These are phyloP conservation scores for Candolleomyces eurysporus DNA, from an alignment of 768 basidiomycete species.

Conservation along the genomic window DNA sequence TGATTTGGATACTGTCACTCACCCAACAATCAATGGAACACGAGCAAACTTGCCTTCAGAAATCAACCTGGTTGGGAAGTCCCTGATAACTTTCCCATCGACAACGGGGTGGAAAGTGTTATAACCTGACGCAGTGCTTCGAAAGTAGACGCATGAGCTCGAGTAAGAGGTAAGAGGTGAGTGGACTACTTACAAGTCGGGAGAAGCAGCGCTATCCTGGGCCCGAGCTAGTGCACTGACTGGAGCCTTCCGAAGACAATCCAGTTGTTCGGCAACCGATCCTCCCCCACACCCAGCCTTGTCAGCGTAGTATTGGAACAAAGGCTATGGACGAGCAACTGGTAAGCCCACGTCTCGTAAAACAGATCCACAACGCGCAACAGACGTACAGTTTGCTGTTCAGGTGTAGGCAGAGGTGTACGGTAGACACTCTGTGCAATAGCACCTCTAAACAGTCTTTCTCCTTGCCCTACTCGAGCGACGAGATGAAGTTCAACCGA, in stretches of 20 bases:
- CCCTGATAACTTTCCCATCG: constrained; percentile 50
- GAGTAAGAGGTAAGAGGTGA: neutral
- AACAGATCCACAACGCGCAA: neutral
- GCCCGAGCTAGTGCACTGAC: constrained; percentile 52
- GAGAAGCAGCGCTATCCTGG: constrained; percentile 45
- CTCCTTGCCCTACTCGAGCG: constrained; percentile 29
- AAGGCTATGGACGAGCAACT: constrained; percentile 30
- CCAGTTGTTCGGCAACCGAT: constrained; percentile 31
- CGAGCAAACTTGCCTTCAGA: constrained; percentile 41
- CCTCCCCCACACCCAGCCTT: constrained; percentile 49
- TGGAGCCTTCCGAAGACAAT: constrained; percentile 48
- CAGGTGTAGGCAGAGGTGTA: constrained; percentile 46
- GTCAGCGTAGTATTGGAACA: constrained; percentile 51
- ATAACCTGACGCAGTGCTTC: constrained; percentile 40
- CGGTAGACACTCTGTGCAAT: constrained; percentile 65
- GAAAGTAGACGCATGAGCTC: neutral
- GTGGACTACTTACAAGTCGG: constrained; percentile 37
- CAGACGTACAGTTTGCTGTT: constrained; percentile 48
- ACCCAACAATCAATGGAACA: constrained; percentile 64
- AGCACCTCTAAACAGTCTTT: constrained; percentile 47
- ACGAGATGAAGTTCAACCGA: constrained; percentile 60
- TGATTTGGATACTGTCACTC: constrained; percentile 11
- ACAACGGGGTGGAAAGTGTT: constrained; percentile 51
- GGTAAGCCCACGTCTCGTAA: neutral
- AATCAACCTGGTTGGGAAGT: constrained; percentile 49